Conservation (phyloP, 768 basidiomycete species). For the Cubamyces lactineus region DNA sequence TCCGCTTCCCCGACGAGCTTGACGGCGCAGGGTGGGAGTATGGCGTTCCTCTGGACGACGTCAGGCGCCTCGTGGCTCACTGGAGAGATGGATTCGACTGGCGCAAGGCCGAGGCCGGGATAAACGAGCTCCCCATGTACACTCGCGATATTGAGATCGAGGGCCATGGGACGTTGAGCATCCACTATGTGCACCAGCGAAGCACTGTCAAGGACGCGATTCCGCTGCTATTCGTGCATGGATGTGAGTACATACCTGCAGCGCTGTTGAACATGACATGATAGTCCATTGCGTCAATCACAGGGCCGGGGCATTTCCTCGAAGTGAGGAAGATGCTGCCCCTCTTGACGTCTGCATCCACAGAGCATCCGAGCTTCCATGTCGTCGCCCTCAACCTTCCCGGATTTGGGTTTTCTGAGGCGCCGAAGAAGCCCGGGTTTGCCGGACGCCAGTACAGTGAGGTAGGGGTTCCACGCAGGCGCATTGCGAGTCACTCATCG, state of each 20-base stretch:
- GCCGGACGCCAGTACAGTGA: slow-evolving; percentile 53
- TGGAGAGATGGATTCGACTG: slow-evolving; percentile 62
- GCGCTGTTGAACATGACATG: not conserved
- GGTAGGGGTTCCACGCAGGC: slow-evolving; percentile 32
- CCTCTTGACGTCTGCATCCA: slow-evolving; percentile 44
- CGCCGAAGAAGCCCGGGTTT: slow-evolving; percentile 56
- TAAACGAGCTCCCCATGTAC: slow-evolving; percentile 61
- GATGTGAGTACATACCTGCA: slow-evolving; percentile 42
- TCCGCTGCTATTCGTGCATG: slow-evolving; percentile 62
- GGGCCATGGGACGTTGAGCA: slow-evolving; percentile 47
- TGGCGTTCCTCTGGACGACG: slow-evolving; percentile 46
- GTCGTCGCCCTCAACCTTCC: slow-evolving; percentile 62
- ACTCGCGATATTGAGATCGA: slow-evolving; percentile 51
- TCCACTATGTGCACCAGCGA: slow-evolving; percentile 61
- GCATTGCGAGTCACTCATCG: not conserved
- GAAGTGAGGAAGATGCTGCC: slow-evolving; percentile 61
- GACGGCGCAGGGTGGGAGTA: slow-evolving; percentile 32
- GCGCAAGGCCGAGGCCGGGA: slow-evolving; percentile 49
- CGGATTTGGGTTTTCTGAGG: slow-evolving; percentile 63
- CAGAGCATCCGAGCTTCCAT: slow-evolving; percentile 57
- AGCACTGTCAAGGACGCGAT: slow-evolving; percentile 50
- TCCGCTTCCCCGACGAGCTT: slow-evolving; percentile 31
- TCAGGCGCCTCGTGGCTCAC: slow-evolving; percentile 48
- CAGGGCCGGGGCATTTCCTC: slow-evolving; percentile 64
- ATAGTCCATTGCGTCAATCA: not conserved